phyloP scores from a whole-genome alignment of 1,139 yeast species.

The Casaregolazyma suthepensis region DNA sequence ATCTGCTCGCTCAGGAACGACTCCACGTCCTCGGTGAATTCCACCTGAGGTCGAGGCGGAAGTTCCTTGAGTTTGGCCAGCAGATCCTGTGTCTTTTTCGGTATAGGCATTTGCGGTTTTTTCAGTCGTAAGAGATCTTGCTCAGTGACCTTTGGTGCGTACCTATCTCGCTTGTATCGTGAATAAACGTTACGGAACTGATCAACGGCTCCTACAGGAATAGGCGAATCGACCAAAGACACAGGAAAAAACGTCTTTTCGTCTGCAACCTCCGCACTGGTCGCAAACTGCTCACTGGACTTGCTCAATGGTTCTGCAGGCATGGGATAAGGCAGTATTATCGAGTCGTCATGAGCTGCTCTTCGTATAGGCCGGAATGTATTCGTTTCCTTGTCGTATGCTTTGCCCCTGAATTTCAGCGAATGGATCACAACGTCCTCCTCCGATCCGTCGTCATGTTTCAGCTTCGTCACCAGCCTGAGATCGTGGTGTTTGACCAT shows the following conservation, averaged over 20 bases:
- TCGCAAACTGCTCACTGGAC: conserved; percentile 44
- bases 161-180: conserved; percentile 36
- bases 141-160: conserved; percentile 50
- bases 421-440: conserved; percentile 75
- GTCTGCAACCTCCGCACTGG: conserved; percentile 54
- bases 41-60: conserved; percentile 42
- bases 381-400: conserved; percentile 71
- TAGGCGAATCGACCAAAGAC: conserved; percentile 57
- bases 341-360: conserved; percentile 58
- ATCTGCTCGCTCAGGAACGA: conserved; percentile 53
- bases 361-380: conserved; percentile 71
- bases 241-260: conserved; percentile 74
- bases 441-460: conserved; percentile 49
- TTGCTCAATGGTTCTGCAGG: conserved; percentile 57
- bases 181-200: conserved; percentile 72
- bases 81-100: conserved; percentile 31
- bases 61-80: conserved; percentile 50
- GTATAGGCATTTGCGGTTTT: conserved; percentile 72
- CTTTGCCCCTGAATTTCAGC: conserved; percentile 53
- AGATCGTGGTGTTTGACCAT: conserved; percentile 60
- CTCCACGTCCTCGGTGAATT: conserved; percentile 61
- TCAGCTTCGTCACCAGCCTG: conserved; percentile 72
- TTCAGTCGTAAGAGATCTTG: conserved; percentile 53
- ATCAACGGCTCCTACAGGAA: conserved; percentile 59
- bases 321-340: conserved; percentile 87